A percentile compares a stretch with the other conserved stretches of the same genome.
phyloP scores from a whole-genome alignment of 176 grass and related monocot genomes.

The Elaeis guineensis region DNA sequence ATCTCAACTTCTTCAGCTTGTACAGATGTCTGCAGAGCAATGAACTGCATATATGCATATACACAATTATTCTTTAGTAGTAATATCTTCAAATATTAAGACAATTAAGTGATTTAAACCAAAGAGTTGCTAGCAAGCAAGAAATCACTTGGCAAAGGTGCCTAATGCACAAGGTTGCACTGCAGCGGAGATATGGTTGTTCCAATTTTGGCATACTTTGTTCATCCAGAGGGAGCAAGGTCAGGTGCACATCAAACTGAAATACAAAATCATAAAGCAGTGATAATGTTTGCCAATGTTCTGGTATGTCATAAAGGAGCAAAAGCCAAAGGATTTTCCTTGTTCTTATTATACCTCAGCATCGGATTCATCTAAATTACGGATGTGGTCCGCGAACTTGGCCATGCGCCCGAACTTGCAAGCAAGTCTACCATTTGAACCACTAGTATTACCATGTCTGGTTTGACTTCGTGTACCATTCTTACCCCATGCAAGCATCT shows the following conservation, averaged over 20 bases:
- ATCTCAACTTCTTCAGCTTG: constrained; percentile 60
- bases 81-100: too few relatives aligned
- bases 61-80: not conserved
- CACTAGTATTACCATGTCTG: constrained; percentile 42
- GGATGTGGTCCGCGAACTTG: constrained; percentile 63
- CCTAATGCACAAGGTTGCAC: constrained; percentile 37
- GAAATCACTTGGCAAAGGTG: constrained; percentile 49
- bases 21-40: constrained; percentile 46
- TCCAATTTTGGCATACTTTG: constrained; percentile 41
- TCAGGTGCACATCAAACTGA: constrained; percentile 45
- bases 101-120: not conserved
- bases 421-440: constrained; percentile 44
- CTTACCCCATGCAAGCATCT: constrained; percentile 83
- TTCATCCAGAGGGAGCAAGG: constrained; percentile 49
- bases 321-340: not conserved
- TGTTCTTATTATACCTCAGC: constrained; percentile 43
- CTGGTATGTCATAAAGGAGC: too few relatives aligned
- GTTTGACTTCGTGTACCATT: constrained; percentile 79
- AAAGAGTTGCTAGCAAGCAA: constrained; percentile 10
- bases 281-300: constrained; percentile 7
- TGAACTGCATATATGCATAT: constrained; percentile 39
- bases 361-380: constrained; percentile 41
- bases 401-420: constrained; percentile 41
- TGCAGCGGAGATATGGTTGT: constrained; percentile 58
- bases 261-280: constrained; percentile 20